Evolutionary conservation across 305 asterid genomes (phyloP), one percentile per base, ranked within the genome.

Genomic region (Fraxinus greggii): DNA sequence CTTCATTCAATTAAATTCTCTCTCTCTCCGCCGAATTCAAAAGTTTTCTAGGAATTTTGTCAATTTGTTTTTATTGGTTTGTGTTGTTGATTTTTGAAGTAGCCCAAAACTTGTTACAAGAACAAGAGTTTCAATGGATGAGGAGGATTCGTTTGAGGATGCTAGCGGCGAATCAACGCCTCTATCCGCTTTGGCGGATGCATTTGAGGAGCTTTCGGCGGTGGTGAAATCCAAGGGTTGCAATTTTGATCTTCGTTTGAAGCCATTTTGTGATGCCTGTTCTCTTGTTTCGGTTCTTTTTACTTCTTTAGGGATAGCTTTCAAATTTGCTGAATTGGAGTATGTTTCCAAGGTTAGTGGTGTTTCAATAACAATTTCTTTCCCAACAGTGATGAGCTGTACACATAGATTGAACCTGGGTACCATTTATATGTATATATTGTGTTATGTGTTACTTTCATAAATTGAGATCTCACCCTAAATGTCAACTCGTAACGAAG

Each of bases 321-420:
- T 97, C 77, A 96, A 91, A 84, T 96, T 96, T 81, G 99, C 99
- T 1, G 98, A 96, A 81, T 73, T 88, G 88, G 99, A 97, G 90
- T 97, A 92, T 77, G 90, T 85, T 69, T 86, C 97, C 36, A 97
- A 97, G 97, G 99, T 96, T 82, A 10, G 91, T 78, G 7, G 24
- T 32, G 8, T 65, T 65, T 12, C 35, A 65, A 23, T 24, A 23
- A 65, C 10, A 70, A 29, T 29, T 70, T 35, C 8, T 54, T 31
- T 31, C 75, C 12, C 42, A 31, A 29, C 19, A 29, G 15, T 70
- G 42, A 31, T 70, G 40, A 13, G 23, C 13, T 5, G 40, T 29
- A 31, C 19, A 70, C 10, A 31, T 70, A 7, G 1, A 31, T 29
- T 65, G 7, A 26, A 67, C 19, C 35, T 29, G 2, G n/a, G 19